Conservation (phyloP, 352 stramenopile genomes). For the Aphanomyces invadans region DNA sequence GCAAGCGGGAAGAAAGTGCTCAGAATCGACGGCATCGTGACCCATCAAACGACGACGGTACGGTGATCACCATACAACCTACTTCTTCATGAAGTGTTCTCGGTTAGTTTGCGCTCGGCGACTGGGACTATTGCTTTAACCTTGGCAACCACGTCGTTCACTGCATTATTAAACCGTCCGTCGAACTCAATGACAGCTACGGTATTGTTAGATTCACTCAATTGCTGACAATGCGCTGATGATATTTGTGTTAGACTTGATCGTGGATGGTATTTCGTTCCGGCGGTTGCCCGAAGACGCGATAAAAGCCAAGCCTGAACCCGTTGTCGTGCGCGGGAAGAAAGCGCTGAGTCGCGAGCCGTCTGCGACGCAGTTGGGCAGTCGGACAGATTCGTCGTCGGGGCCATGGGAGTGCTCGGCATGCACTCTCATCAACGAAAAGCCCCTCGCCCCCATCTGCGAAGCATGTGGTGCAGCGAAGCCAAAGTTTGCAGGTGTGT, state of each 20-base stretch:
- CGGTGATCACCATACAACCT: no score
- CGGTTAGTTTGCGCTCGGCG: slow-evolving; percentile 29
- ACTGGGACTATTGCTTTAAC: slow-evolving; percentile 84
- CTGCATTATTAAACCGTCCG: slow-evolving; percentile 78
- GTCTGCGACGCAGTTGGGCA: slow-evolving; percentile 2
- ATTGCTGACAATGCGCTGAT: neutral
- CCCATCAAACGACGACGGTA: slow-evolving; percentile 66
- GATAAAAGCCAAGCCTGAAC: slow-evolving; percentile 38
- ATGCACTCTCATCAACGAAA: slow-evolving; percentile 76
- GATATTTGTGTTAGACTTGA: slow-evolving; percentile 41
- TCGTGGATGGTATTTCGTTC: slow-evolving; percentile 75
- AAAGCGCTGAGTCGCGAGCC: slow-evolving; percentile 27
- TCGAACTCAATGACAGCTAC: slow-evolving; percentile 84
- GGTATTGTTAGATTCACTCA: slow-evolving; percentile 32
- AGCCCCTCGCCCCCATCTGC: slow-evolving; percentile 58
- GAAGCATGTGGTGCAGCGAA: slow-evolving; percentile 62
- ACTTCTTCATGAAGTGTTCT: no score
- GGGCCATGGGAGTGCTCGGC: slow-evolving; percentile 51
- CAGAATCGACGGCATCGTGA: slow-evolving; percentile 70
- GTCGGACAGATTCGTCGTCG: slow-evolving; percentile 1
- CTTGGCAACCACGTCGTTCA: slow-evolving; percentile 70
- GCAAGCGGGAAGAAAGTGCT: slow-evolving; percentile 76
- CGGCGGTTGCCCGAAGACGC: slow-evolving; percentile 53
- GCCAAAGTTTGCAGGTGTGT: slow-evolving; percentile 25
- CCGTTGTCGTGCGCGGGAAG: slow-evolving; percentile 25